Evolutionary conservation across 164 flowering plant genomes (phyloP).

Genomic region (Echeveria elegans): DNA sequence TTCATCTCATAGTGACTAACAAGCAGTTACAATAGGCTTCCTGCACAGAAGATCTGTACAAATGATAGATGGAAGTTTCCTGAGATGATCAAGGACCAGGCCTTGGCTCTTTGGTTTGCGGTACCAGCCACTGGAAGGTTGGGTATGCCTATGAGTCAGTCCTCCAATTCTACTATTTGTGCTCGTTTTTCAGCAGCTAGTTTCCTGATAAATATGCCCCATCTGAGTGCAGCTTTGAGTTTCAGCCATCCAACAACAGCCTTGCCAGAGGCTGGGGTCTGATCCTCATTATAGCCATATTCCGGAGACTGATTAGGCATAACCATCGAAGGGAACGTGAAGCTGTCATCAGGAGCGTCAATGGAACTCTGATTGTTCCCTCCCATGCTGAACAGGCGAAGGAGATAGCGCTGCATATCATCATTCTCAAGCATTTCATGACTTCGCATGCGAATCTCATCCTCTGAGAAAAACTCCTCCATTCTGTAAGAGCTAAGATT

Average conservation of each 20-base stretch:
- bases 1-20: background rate
- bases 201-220: slow-evolving; percentile 95
- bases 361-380: slow-evolving; percentile 33
- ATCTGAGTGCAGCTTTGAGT: slow-evolving; percentile 88
- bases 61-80: background rate
- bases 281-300: slow-evolving; percentile 43
- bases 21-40: background rate
- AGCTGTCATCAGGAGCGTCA: slow-evolving; percentile 30
- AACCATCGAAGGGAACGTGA: slow-evolving; percentile 30
- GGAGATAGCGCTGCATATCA: slow-evolving; percentile 83
- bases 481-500: slow-evolving; percentile 25
- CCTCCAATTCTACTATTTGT: slow-evolving; percentile 80
- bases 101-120: background rate
- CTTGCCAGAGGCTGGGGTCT: slow-evolving; percentile 66
- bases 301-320: slow-evolving; percentile 36
- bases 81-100: background rate
- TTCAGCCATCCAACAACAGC: slow-evolving; percentile 98
- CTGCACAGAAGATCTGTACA: background rate
- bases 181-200: slow-evolving; percentile 91
- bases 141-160: slow-evolving; percentile 18
- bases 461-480: slow-evolving; percentile 69
- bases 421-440: slow-evolving; percentile 93
- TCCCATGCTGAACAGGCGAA: slow-evolving; percentile 67
- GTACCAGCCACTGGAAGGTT: background rate
- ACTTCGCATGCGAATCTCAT: slow-evolving; percentile 84